Evolutionary conservation across 495 filamentous ascomycete genomes (phyloP), one percentile per base, ranked within the genome.

Genomic region (Penicillium roqueforti): DNA sequence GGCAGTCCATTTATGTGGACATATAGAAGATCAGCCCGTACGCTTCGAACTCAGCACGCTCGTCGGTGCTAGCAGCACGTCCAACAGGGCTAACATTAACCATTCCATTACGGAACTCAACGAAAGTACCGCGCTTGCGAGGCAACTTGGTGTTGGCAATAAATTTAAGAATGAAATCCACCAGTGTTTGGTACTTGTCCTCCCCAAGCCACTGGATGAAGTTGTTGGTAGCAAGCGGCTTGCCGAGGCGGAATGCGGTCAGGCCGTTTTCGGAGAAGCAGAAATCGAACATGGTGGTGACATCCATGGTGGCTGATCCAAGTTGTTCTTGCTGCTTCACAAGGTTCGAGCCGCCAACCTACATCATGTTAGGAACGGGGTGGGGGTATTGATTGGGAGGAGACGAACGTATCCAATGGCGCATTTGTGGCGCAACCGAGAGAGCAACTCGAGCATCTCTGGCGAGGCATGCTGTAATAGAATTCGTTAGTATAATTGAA

Each of bases 61-160:
- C 92, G 60, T 84, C 68, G n/a, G 74, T 65, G 57, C 78, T 87
- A 18, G 93, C 93, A 60, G 96, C 96, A 47, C 93, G 80, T n/a
- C 93, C 93, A 61, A 97, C 81, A 38, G 93, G 93, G 34, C 82
- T 87, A 58, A 98, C 76, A 60, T 98, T 98, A 70, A 98, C 82
- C 93, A 97, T 97, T 68, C 93, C 93, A 67, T 92, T 95, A 54
- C 78, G 82, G 78, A 96, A 98, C 78, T 98, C 93, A 54, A 98
- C 74, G 67, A 98, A 98, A 28, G 93, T 98, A 58, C 93, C 93
- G 41, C 92, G 80, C 84, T 95, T 97, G 71, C 90, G 72, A 36
- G 92, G 93, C 14, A 77, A 52, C 61, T 95, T 88, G 31, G 96
- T 71, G 65, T 96, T 89, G 57, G 91, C 88, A 57, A 98, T 83